Evolutionary conservation across 257 asterid genomes (phyloP).

Genomic region (Solanum pinnatisectum): DNA sequence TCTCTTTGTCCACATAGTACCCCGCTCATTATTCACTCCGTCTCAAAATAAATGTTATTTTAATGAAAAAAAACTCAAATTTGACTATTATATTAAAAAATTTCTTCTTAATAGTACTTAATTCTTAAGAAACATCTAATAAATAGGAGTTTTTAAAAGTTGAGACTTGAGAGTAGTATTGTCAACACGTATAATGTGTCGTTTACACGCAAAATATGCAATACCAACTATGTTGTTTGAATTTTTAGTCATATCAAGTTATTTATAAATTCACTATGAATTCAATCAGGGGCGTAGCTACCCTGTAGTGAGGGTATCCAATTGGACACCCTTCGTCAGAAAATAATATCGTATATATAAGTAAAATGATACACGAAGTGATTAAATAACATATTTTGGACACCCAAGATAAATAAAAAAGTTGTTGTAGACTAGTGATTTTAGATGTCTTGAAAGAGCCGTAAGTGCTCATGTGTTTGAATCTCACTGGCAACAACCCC

Average conservation of each 20-base stretch:
- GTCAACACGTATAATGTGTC: background rate
- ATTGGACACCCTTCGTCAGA: too few species aligned
- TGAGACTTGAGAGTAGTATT: background rate
- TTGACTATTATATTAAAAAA: too few species aligned
- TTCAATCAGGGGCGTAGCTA: background rate
- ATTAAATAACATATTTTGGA: too few species aligned
- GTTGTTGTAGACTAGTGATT: too few species aligned
- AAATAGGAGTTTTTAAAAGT: background rate
- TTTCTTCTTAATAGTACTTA: background rate
- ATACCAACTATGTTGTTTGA: background rate
- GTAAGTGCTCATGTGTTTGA: too few species aligned
- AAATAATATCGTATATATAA: too few species aligned
- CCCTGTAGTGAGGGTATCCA: fast-evolving
- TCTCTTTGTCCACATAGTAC: background rate
- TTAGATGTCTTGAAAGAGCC: too few species aligned
- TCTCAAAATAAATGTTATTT: background rate
- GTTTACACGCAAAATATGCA: background rate
- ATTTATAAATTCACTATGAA: background rate
- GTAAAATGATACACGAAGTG: too few species aligned
- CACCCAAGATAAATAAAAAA: too few species aligned
- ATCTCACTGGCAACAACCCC: too few species aligned
- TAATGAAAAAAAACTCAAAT: fast-evolving
- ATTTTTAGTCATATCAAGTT: background rate
- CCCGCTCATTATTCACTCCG: background rate
- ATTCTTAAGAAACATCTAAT: background rate